Conservation (phyloP, 2,329 filamentous ascomycete genomes). For the Paramyrothecium roridum region DNA sequence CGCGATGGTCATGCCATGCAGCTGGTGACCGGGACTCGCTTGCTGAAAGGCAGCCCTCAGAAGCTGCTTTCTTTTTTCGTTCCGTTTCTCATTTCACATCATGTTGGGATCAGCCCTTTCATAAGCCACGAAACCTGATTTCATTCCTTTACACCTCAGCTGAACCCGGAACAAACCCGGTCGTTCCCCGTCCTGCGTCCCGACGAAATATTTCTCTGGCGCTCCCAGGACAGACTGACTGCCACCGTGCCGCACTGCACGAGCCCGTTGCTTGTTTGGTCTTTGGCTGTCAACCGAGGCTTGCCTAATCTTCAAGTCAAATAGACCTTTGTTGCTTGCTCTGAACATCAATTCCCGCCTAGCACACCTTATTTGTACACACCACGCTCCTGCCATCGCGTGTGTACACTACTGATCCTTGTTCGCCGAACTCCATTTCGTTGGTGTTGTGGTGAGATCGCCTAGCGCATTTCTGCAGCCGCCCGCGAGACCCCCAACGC, state of each 20-base stretch:
- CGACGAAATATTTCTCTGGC: neutral
- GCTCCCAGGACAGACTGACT: neutral
- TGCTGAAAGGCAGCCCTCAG: neutral
- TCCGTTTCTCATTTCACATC: neutral
- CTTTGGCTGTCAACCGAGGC: neutral
- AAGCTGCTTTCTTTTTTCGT: neutral
- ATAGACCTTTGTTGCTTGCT: too few relatives aligned
- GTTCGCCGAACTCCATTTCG: neutral
- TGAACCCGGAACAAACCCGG: neutral
- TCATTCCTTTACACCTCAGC: neutral
- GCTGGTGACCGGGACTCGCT: neutral
- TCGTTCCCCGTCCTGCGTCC: neutral
- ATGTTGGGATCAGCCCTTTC: neutral
- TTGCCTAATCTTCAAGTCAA: too few relatives aligned
- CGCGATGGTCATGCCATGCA: neutral
- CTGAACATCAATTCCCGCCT: too few relatives aligned
- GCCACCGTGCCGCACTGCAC: neutral
- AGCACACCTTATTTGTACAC: too few relatives aligned
- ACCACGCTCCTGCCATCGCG: too few relatives aligned
- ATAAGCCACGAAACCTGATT: neutral
- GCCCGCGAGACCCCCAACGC: neutral
- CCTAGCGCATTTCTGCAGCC: neutral
- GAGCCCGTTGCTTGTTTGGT: neutral
- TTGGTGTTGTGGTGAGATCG: neutral
- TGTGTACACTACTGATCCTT: too few relatives aligned